Evolutionary conservation across 2,329 filamentous ascomycete genomes (phyloP), one percentile per base, ranked within the genome.

Genomic region (Chaetomium sp.): DNA sequence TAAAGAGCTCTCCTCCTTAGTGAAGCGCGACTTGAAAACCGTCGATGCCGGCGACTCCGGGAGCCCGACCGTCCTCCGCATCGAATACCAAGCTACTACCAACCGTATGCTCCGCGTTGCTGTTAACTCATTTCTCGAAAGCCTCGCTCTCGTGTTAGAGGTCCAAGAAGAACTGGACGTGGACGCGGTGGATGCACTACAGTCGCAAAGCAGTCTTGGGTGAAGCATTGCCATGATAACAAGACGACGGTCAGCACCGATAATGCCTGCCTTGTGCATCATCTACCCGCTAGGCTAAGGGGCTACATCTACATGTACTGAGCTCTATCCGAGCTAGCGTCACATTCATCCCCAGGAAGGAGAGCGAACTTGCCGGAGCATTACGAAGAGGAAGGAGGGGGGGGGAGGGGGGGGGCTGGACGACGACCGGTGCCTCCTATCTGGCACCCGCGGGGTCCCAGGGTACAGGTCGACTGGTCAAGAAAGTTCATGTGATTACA

Each of bases 21-120:
- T 97, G 54, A 80, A 78, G 46, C 85, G 92, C 55, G 76, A 79
- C 1, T 86, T 96, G 61, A 76, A 79, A n/a, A 61, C 62, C 33
- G 49, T 61, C 52, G 59, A 66, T 32, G 58, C 63, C 33, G 56
- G 62, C 9, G 47, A 42, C 7, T 54, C 58, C 32, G 56, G 61
- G 34, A 67, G 68, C 42, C 65, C 69, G 14, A 71, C 67, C 27
- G 72, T 91, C 4, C 76, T 97, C 49, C 78, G 80, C 58, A 87
- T 89, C 8, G 80, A 87, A 58, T 97, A 97, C 73, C 81, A 79
- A 53, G 94, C 94, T 1, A 90, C 90, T 0, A 97, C 94, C 19
- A 96, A 96, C 69, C 86, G 94, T 63, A 97, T 97, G 92, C 79
- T 99, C 56, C 86, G 94, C 45, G 94, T 99, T 2, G 89, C 92